Evolutionary conservation across 768 basidiomycete species (phyloP), one percentile per base, ranked within the genome.

Genomic region (Leucosporidium scottii): DNA sequence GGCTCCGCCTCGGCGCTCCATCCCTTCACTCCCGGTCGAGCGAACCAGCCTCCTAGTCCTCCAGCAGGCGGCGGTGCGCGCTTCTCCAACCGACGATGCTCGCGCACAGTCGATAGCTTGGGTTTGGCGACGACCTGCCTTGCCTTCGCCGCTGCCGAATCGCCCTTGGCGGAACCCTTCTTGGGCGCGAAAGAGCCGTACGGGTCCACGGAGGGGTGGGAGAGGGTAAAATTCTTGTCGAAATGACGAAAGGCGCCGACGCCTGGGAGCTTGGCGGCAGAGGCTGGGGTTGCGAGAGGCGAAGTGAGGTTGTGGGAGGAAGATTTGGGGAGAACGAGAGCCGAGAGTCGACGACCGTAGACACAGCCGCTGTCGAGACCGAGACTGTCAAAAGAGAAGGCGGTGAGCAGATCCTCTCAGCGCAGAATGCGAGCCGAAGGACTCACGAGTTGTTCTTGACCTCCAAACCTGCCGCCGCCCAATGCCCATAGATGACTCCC

Each of bases 291-390:
- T 7, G 60, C 15, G 60, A 61, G 49, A 3, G 51, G 53, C 9
- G 59, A 58, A 48, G 25, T 4, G 25, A 31, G 15, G 18, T 50
- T 23, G 12, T 44, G 47, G 55, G 31, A n/a, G 4, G 56, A 1
- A 0, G 61, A 25, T 30, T 27, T 6, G 20, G 30, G 28, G 50
- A 66, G 61, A 21, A 72, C 65, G 21, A 72, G 62, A 5, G 71
- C 71, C 8, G 65, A 64, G 15, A 72, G 71, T 21, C 64, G 59
- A 8, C 64, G 64, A 15, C 71, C 71, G 53, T 64, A 66, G 25
- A 68, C 67, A 57, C 71, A 72, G 27, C 65, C 71, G 0, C 65
- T 31, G 53, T 72, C 71, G 65, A 72, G 71, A 9, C 71, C 71
- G 51, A 72, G 36, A 0, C 67, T 72, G 57, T n/a, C 9, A 1